Conservation (phyloP, 2,329 filamentous ascomycete genomes). For the Ilyonectria destructans region DNA sequence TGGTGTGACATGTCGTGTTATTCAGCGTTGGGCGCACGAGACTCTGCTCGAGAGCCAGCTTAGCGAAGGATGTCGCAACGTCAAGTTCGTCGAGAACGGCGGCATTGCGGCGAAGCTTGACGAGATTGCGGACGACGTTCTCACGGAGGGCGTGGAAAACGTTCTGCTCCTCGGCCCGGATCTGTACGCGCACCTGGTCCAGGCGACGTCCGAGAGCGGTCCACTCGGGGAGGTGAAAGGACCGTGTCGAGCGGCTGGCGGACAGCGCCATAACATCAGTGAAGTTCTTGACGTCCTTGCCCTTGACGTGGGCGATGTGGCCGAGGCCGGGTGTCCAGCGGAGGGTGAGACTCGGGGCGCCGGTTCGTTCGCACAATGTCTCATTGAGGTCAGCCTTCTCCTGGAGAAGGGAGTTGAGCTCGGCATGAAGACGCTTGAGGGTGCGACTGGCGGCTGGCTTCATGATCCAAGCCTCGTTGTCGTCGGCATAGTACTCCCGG, state of each 20-base stretch:
- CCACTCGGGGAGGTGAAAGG: conserved; percentile 90
- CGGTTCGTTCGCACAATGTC: conserved; percentile 74
- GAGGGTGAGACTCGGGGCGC: conserved; percentile 79
- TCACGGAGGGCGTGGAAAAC: conserved; percentile 84
- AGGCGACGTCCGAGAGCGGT: conserved; percentile 84
- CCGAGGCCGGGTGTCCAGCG: conserved; percentile 91
- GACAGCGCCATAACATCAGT: conserved; percentile 68
- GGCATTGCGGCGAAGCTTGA: conserved; percentile 91
- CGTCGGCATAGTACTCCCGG: conserved; percentile 73
- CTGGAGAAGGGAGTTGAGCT: conserved; percentile 72
- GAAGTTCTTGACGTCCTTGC: conserved; percentile 74
- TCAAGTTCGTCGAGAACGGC: conserved; percentile 95
- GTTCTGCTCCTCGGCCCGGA: conserved; percentile 86
- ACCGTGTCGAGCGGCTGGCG: conserved; percentile 86
- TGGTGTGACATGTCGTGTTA: conserved; percentile 76
- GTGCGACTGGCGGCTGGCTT: conserved; percentile 77
- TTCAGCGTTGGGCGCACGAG: conserved; percentile 84
- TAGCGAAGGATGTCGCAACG: conserved; percentile 88
- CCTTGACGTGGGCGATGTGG: conserved; percentile 92
- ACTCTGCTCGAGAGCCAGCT: conserved; percentile 81
- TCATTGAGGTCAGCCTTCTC: conserved; percentile 76
- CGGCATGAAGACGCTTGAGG: conserved; percentile 78
- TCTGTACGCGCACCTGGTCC: conserved; percentile 83
- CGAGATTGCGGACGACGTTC: conserved; percentile 84
- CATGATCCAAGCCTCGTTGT: conserved; percentile 77